Percentiles rank a stretch among this genome's conserved stretches.
These are phyloP conservation scores for Fusarium sp. DNA, from an alignment of 2,329 filamentous ascomycete genomes.

Conservation along the genomic window DNA sequence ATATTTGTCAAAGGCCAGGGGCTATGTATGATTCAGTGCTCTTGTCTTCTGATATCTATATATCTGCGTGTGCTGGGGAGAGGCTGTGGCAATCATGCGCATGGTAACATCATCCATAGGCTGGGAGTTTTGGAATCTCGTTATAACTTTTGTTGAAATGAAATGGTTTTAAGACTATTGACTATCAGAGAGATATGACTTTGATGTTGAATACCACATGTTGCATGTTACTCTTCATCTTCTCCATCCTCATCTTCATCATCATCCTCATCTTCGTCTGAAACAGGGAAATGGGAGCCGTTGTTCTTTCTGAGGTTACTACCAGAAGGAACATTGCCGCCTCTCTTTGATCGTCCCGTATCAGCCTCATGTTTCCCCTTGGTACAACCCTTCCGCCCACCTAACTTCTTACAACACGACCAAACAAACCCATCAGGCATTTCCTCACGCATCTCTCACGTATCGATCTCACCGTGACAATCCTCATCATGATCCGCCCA, in stretches of 20 bases:
- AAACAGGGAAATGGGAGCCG: neutral
- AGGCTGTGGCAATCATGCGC: conserved; percentile 29
- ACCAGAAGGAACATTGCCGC: conserved; percentile 22
- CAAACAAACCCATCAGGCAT: conserved; percentile 21
- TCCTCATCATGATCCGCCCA: conserved; percentile 30
- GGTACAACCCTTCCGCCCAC: conserved; percentile 11
- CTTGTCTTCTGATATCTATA: conserved; percentile 38
- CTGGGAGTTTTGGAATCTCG: conserved; percentile 43
- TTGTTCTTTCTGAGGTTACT: conserved; percentile 19
- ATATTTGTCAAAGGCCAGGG: conserved; percentile 40
- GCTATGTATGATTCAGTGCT: conserved; percentile 21
- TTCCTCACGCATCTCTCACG: conserved; percentile 19
- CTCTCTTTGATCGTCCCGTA: conserved; percentile 11
- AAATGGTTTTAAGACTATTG: conserved; percentile 21
- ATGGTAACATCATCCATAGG: conserved; percentile 45
- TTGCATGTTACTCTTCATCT: neutral
- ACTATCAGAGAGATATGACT: neutral
- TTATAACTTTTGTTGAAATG: conserved; percentile 25
- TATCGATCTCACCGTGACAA: conserved; percentile 21
- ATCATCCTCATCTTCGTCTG: neutral
- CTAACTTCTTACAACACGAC: conserved; percentile 12
- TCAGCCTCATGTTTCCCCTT: conserved; percentile 23
- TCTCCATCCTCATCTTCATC: neutral
- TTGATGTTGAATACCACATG: too few species aligned
- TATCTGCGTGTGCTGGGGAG: conserved; percentile 13